A percentile compares a stretch with the other conserved stretches of the same genome.
These are phyloP conservation scores for Ricinus communis DNA, from an alignment of 345 rosid genomes.

Conservation along the genomic window DNA sequence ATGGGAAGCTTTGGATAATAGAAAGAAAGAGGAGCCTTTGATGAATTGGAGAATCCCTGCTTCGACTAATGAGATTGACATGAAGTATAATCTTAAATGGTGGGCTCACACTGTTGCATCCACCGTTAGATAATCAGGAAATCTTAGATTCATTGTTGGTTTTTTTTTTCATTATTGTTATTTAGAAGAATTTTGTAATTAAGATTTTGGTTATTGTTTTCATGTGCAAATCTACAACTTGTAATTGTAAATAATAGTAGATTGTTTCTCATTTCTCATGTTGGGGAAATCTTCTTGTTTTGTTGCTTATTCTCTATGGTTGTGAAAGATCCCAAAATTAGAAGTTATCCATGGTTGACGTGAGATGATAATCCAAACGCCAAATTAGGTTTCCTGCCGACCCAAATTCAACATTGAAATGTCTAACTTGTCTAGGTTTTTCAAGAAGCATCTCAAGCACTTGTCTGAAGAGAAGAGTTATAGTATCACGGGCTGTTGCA, in stretches of 20 bases:
- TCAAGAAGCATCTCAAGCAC: neutral
- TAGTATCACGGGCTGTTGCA: too few species aligned
- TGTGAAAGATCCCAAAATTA: neutral
- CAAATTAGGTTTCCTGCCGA: conserved; percentile 2
- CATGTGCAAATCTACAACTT: neutral
- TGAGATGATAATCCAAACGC: neutral
- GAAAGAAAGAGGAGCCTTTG: conserved; percentile 44
- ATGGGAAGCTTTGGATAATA: conserved; percentile 57
- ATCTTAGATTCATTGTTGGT: neutral
- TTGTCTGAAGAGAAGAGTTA: too few species aligned
- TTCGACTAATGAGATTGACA: conserved; percentile 45
- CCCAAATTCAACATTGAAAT: neutral
- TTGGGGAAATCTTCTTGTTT: neutral
- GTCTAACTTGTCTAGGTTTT: neutral
- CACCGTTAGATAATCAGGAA: conserved; percentile 42
- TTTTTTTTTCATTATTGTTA: neutral
- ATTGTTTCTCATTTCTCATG: neutral
- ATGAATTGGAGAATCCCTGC: conserved; percentile 62
- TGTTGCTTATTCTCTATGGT: neutral
- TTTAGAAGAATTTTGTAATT: neutral
- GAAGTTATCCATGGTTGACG: neutral
- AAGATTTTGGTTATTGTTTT: neutral
- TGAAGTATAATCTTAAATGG: conserved; percentile 59
- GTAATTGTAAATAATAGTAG: conserved; percentile 8
- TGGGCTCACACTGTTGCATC: conserved; percentile 89